Evolutionary conservation across 768 basidiomycete species (phyloP).

Genomic region (Russula earlei): DNA sequence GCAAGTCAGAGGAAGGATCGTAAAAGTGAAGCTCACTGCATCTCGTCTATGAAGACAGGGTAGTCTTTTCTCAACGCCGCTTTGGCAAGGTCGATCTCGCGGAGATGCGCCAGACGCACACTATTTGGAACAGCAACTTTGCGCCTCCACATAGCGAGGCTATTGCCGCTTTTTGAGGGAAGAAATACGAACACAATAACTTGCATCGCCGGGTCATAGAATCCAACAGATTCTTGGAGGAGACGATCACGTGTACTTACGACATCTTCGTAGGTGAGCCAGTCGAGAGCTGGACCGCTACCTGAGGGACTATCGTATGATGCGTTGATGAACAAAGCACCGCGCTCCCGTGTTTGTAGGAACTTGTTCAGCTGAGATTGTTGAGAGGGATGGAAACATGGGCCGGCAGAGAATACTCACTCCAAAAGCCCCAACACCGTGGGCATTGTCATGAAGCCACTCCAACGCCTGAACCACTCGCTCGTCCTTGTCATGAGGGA

Average conservation of each 20-base stretch:
- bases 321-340: conserved; percentile 19
- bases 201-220: conserved; percentile 18
- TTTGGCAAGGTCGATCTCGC: conserved; percentile 15
- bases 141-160: conserved; percentile 21
- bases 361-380: conserved; percentile 16
- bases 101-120: conserved; percentile 8
- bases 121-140: conserved; percentile 16
- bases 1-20: background rate
- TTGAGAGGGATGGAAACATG: background rate
- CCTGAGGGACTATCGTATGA: conserved; percentile 1
- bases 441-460: conserved; percentile 14
- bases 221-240: conserved; percentile 19
- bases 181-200: conserved; percentile 19
- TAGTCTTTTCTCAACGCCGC: conserved; percentile 19
- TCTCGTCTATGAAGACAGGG: conserved; percentile 15
- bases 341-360: conserved; percentile 18
- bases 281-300: conserved; percentile 13
- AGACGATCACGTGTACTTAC: conserved; percentile 18
- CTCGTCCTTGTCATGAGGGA: conserved; percentile 20
- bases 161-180: conserved; percentile 21
- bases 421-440: conserved; percentile 18
- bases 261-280: conserved; percentile 16
- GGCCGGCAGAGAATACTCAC: conserved; percentile 7
- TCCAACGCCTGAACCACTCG: conserved; percentile 12
- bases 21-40: conserved; percentile 1